A percentile compares a stretch with the other conserved stretches of the same genome.
Evolutionary conservation across 805 yeast genomes (phyloP).

Genomic region (Tetrapisispora namnaoensis): DNA sequence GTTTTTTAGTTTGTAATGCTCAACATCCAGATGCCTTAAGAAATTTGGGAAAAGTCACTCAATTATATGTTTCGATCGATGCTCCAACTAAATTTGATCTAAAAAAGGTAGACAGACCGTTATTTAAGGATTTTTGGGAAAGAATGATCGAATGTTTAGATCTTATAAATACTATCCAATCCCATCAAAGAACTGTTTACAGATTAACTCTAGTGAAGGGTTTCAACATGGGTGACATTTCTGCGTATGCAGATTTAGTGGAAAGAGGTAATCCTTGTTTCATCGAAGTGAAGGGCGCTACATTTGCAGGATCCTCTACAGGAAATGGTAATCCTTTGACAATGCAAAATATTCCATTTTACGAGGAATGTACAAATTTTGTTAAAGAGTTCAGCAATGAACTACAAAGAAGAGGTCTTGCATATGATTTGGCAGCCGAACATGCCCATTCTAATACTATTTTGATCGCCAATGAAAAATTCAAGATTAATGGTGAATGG

Average conservation of each 20-base stretch:
- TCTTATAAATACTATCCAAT: conserved; percentile 59
- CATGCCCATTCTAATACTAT: conserved; percentile 95
- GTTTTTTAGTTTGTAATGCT: conserved; percentile 89
- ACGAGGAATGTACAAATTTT: conserved; percentile 76
- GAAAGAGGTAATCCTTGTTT: conserved; percentile 74
- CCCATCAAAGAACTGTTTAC: conserved; percentile 83
- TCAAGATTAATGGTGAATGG: conserved; percentile 67
- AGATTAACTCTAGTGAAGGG: conserved; percentile 87
- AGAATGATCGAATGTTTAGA: conserved; percentile 73
- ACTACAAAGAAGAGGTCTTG: conserved; percentile 53
- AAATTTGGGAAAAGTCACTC: conserved; percentile 68
- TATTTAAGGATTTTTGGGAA: conserved; percentile 89
- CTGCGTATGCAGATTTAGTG: conserved; percentile 81
- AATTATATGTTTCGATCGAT: conserved; percentile 84
- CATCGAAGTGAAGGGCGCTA: conserved; percentile 89
- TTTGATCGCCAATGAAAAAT: conserved; percentile 65
- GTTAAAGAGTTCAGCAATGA: conserved; percentile 55
- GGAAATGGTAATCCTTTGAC: conserved; percentile 84
- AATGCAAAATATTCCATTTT: conserved; percentile 92
- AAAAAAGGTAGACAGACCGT: conserved; percentile 78
- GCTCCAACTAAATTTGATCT: conserved; percentile 80
- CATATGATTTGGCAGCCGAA: conserved; percentile 83
- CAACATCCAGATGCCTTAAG: conserved; percentile 85
- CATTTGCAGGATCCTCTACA: conserved; percentile 82
- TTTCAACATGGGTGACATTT: conserved; percentile 72